A percentile compares a stretch with the other conserved stretches of the same genome.
phyloP scores from a whole-genome alignment of 2,329 filamentous ascomycete species.

The Microdochium trichocladiopsis region DNA sequence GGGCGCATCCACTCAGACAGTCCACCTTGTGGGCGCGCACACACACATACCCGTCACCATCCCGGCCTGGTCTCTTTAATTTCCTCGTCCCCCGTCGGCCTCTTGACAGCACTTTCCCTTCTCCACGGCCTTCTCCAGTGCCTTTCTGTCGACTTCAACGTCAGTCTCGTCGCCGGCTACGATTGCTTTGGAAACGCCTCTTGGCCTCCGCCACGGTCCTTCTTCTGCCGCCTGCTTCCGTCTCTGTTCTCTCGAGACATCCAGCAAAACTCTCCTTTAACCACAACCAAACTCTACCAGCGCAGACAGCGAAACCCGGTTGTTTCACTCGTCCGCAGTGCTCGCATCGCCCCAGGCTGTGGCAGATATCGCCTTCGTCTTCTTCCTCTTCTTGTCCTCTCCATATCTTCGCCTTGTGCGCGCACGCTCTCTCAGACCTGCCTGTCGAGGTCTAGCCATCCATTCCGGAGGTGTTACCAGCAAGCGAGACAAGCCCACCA shows the following conservation, averaged over 20 bases:
- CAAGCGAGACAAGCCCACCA: background rate
- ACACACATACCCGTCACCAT: background rate
- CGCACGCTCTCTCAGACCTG: background rate
- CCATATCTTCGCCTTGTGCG: background rate
- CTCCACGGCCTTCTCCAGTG: background rate
- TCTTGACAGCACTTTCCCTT: background rate
- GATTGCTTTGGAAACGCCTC: background rate
- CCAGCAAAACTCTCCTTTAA: background rate
- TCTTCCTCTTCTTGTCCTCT: background rate
- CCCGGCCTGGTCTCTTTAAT: background rate
- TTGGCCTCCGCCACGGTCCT: background rate
- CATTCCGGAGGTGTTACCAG: background rate
- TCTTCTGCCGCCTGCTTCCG: background rate
- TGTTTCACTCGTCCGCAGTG: constrained; percentile 19
- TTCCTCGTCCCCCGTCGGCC: background rate
- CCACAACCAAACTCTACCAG: constrained; percentile 1
- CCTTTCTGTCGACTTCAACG: background rate
- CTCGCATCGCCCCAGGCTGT: background rate
- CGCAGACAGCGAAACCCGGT: constrained; percentile 18
- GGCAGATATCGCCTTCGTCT: background rate
- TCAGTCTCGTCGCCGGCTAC: background rate
- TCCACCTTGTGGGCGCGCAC: too few relatives aligned
- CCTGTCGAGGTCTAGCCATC: background rate
- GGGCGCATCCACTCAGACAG: too few relatives aligned
- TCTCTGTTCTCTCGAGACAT: background rate